Evolutionary conservation across 1,284 basidiomycete genomes (phyloP), one percentile per base, ranked within the genome.

Genomic region (Cryptococcus wingfieldii): DNA sequence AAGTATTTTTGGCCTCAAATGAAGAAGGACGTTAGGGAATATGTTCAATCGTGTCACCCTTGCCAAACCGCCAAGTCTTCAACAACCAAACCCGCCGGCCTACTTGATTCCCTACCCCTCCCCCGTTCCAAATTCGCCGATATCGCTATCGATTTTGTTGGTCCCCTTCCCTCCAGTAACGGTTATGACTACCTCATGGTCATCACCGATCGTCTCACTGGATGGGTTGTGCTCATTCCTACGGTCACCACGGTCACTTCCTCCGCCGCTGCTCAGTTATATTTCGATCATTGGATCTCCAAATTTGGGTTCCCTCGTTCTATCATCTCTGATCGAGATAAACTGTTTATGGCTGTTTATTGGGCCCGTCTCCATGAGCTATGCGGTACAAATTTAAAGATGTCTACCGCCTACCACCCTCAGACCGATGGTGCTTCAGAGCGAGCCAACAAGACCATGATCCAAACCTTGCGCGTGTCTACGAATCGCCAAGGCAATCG

Each of bases 81-180:
- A 4, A 48, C 47, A 3, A 37, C 14, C 28, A 49, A 49, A 38
- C 47, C 47, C 10, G 19, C 38, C n/a, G 34, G 47, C 16, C 16
- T 18, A 5, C 38, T 49, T 12, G 37, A 49, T 18, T 31, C 47
- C 18, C 34, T 49, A 9, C 38, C 47, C 12, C 10, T 49, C 38
- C 47, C 37, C 9, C 47, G 10, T 23, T 12, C 10, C 37, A 49
- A 49, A 38, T 49, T 49, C 12, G 47, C 31, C 38, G 37, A 49
- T 38, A 49, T 49, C 37, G 47, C 34, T 13, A 49, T 49, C 12
- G 47, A 49, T 18, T 49, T 49, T 31, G 37, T 49, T n/a, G 47
- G 47, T 5, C 34, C 37, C 8, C 19, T 49, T 1, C 47, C 47
- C 5, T 8, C 13, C 31, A 31, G n/a, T 38, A 18, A 38, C 16